A percentile compares a stretch with the other conserved stretches of the same genome.
phyloP scores from a whole-genome alignment of 345 rosid species.

The Conringia planisiliqua region DNA sequence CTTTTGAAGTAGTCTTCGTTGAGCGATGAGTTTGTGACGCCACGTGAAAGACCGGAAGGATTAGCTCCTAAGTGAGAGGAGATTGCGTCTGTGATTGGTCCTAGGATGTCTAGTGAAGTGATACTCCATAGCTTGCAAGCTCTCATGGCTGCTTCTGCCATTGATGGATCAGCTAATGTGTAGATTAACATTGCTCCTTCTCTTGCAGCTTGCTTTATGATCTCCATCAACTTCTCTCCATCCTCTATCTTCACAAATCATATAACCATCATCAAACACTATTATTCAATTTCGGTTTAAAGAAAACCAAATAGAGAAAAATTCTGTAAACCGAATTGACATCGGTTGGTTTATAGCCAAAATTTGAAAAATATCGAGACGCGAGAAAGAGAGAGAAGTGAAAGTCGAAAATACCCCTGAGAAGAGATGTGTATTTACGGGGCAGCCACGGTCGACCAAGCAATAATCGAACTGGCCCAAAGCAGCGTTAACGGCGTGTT shows the following conservation, averaged over 20 bases:
- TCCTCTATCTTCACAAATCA: slow-evolving; percentile 56
- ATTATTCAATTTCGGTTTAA: background rate
- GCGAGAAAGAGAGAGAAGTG: background rate
- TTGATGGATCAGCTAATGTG: slow-evolving; percentile 74
- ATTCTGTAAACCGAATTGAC: background rate
- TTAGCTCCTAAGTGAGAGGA: slow-evolving; percentile 78
- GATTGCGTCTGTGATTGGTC: slow-evolving; percentile 80
- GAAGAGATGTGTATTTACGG: slow-evolving; percentile 85
- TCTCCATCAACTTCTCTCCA: slow-evolving; percentile 60
- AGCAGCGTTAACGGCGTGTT: slow-evolving; percentile 81
- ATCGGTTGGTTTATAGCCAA: background rate
- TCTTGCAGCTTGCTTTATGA: slow-evolving; percentile 79
- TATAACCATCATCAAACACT: background rate
- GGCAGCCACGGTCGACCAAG: slow-evolving; percentile 82
- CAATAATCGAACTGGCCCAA: slow-evolving; percentile 89
- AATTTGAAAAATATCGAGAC: background rate
- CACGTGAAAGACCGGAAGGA: slow-evolving; percentile 83
- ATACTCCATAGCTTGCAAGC: slow-evolving; percentile 72
- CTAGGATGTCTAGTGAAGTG: slow-evolving; percentile 68
- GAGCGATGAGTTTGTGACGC: slow-evolving; percentile 50
- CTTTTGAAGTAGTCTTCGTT: slow-evolving; percentile 64
- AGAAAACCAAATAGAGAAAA: background rate
- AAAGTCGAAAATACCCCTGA: slow-evolving; percentile 65
- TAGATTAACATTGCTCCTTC: slow-evolving; percentile 75
- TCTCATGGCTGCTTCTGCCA: slow-evolving; percentile 65